Conservation (phyloP, 345 rosid species). For the Moringa oleifera region DNA sequence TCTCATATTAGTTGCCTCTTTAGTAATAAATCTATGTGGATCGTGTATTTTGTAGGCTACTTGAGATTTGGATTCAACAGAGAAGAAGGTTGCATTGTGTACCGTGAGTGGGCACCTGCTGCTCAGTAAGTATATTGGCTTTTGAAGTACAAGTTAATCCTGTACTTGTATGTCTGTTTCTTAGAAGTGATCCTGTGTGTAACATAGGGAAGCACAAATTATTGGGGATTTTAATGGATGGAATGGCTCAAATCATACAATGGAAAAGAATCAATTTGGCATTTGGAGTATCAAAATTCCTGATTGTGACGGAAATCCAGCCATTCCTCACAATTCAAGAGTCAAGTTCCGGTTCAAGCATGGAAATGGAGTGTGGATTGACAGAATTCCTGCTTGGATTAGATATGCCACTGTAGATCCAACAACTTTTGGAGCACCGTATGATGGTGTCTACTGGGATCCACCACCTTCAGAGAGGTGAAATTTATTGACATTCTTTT, state of each 20-base stretch:
- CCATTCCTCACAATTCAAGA: slow-evolving; percentile 69
- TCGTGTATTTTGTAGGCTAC: slow-evolving; percentile 45
- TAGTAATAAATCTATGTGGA: neutral
- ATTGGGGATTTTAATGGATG: slow-evolving; percentile 81
- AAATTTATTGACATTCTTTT: slow-evolving; percentile 5
- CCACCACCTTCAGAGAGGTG: slow-evolving; percentile 69
- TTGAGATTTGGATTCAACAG: slow-evolving; percentile 62
- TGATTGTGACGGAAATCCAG: slow-evolving; percentile 49
- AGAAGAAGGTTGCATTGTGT: slow-evolving; percentile 54
- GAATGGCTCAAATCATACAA: slow-evolving; percentile 66
- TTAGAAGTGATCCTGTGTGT: slow-evolving; percentile 4
- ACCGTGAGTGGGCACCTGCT: slow-evolving; percentile 85
- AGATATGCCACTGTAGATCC: slow-evolving; percentile 65
- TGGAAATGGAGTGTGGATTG: slow-evolving; percentile 53
- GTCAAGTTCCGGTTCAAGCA: slow-evolving; percentile 69
- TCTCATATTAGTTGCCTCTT: neutral
- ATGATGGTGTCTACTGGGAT: slow-evolving; percentile 79
- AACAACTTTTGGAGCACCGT: slow-evolving; percentile 57
- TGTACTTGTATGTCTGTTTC: slow-evolving; percentile 12
- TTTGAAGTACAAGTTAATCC: slow-evolving; percentile 4
- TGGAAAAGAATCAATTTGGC: slow-evolving; percentile 72
- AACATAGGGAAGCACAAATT: slow-evolving; percentile 64
- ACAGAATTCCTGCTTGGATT: slow-evolving; percentile 79
- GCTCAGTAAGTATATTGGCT: slow-evolving; percentile 48
- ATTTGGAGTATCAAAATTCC: slow-evolving; percentile 67